Percentiles rank a stretch among this genome's conserved stretches.
Conservation (phyloP, 2,329 filamentous ascomycete species). For the Microascus cirrosus region DNA sequence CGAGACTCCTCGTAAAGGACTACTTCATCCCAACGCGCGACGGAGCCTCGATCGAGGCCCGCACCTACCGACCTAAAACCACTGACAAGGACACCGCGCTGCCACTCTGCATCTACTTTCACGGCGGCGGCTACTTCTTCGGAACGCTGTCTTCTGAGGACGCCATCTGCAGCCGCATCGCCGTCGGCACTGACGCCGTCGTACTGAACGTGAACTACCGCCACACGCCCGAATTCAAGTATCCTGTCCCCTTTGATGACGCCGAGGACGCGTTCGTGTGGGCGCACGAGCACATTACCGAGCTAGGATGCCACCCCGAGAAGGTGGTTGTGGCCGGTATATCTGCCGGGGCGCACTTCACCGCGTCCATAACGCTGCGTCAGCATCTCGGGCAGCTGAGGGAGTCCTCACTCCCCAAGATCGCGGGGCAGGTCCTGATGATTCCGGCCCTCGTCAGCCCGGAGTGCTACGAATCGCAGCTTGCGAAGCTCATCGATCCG, state of each 20-base stretch:
- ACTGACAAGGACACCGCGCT: conserved; percentile 20
- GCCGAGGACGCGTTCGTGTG: conserved; percentile 42
- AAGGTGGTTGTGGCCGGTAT: conserved; percentile 34
- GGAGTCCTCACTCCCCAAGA: conserved; percentile 12
- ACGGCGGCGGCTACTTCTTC: conserved; percentile 46
- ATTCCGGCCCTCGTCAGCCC: conserved; percentile 31
- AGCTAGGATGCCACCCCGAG: conserved; percentile 23
- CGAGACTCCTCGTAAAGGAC: conserved; percentile 21
- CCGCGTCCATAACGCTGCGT: conserved; percentile 25
- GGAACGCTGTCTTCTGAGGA: conserved; percentile 43
- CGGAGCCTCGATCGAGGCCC: conserved; percentile 27
- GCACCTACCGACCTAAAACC: conserved; percentile 30
- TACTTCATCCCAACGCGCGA: conserved; percentile 30
- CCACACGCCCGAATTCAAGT: conserved; percentile 41
- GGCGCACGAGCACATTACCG: conserved; percentile 31
- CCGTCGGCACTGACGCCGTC: conserved; percentile 24
- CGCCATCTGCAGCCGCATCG: conserved; percentile 34
- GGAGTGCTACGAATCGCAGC: conserved; percentile 16
- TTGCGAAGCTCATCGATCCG: conserved; percentile 22
- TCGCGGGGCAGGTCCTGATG: conserved; percentile 40
- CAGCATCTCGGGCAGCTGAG: conserved; percentile 19
- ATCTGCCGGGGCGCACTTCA: conserved; percentile 32
- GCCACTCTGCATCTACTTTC: conserved; percentile 39
- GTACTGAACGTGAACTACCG: conserved; percentile 48
- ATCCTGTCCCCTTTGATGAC: conserved; percentile 42